phyloP scores from a whole-genome alignment of 345 rosid species.

The Toxicodendron radicans region DNA sequence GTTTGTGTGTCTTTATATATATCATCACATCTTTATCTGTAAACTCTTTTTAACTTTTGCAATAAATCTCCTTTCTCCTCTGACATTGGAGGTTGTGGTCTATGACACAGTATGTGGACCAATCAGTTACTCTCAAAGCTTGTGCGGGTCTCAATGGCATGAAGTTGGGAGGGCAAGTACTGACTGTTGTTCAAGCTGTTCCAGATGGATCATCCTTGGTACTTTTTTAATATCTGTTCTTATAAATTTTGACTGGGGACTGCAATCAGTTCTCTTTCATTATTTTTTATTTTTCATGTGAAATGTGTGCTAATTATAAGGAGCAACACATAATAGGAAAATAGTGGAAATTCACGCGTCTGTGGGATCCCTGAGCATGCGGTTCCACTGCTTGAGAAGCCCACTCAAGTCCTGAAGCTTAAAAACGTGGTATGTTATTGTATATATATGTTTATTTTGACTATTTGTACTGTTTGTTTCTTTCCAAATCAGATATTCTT shows the following conservation, averaged over 20 bases:
- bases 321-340: constrained; percentile 40
- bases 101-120: constrained; percentile 67
- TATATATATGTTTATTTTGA: not conserved
- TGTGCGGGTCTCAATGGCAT: constrained; percentile 89
- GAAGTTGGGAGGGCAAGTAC: constrained; percentile 82
- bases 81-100: not conserved
- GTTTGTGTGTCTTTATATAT: not conserved
- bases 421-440: constrained; percentile 69
- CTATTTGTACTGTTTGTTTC: not conserved
- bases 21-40: not conserved
- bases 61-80: constrained; percentile 8
- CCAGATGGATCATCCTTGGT: constrained; percentile 50
- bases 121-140: constrained; percentile 67
- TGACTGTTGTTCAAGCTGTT: constrained; percentile 78
- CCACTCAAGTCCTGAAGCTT: constrained; percentile 73
- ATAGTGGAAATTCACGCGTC: constrained; percentile 41
- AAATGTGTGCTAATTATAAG: constrained; percentile 30
- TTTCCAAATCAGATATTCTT: not conserved
- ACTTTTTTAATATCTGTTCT: constrained; percentile 26
- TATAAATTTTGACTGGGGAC: not conserved
- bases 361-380: constrained; percentile 70
- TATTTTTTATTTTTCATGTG: not conserved
- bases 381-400: constrained; percentile 77
- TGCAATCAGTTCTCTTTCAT: constrained; percentile 6
- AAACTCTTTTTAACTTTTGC: not conserved